Evolutionary conservation across 176 grass and related monocot species (phyloP).

Genomic region (Themeda triandra): DNA sequence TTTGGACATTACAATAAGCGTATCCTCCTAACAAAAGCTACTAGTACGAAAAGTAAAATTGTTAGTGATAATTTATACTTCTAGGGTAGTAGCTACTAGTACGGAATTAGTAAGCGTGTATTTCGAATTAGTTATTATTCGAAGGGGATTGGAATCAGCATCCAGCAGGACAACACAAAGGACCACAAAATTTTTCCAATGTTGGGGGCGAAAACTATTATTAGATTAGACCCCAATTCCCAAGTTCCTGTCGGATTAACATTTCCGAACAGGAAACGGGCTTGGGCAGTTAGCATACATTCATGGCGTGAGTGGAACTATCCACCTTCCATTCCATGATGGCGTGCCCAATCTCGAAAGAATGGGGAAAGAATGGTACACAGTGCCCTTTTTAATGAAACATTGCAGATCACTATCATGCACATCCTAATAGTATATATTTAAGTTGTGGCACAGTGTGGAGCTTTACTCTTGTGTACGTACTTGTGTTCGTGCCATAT

Average conservation of each 20-base stretch:
- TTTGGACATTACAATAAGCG: no score
- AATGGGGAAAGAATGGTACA: not conserved
- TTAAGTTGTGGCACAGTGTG: no score
- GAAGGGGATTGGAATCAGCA: not conserved
- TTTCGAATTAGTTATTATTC: not conserved
- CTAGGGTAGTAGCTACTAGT: no score
- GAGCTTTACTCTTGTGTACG: not conserved
- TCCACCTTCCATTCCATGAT: constrained; percentile 16
- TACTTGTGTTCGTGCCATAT: not conserved
- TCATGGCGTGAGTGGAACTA: constrained; percentile 32
- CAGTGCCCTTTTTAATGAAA: no score
- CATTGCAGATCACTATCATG: no score
- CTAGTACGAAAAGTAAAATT: no score
- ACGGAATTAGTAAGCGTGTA: not conserved
- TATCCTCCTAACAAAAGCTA: no score
- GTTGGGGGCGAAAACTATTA: not conserved
- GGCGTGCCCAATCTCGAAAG: not conserved
- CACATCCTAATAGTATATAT: no score
- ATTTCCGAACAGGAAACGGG: not conserved
- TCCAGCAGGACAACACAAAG: not conserved
- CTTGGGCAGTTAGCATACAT: constrained; percentile 23
- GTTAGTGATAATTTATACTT: no score
- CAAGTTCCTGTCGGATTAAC: not conserved
- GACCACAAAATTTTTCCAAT: not conserved
- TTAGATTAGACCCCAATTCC: not conserved